Percentiles rank a stretch among this genome's conserved stretches.
Conservation (phyloP, 805 yeast genomes). For the Zygoascus ofunaensis region DNA sequence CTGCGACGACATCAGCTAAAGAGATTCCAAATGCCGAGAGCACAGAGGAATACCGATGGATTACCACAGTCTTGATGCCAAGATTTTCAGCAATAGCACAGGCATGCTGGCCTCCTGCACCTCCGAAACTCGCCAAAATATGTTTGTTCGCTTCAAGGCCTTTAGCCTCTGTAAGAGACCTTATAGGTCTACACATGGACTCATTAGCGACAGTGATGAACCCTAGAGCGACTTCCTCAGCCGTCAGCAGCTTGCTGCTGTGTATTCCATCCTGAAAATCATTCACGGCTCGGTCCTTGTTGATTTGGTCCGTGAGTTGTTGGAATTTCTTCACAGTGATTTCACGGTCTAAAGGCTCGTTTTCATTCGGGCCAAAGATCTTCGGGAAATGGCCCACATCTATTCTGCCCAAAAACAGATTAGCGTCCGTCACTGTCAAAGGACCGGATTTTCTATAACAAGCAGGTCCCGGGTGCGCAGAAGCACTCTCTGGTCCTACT, state of each 20-base stretch:
- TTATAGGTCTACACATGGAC: conserved; percentile 83
- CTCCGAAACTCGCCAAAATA: conserved; percentile 76
- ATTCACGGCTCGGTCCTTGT: conserved; percentile 37
- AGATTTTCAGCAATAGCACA: conserved; percentile 62
- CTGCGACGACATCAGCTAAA: conserved; percentile 76
- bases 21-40: conserved; percentile 85
- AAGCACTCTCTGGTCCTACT: conserved; percentile 83
- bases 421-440: conserved; percentile 78
- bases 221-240: conserved; percentile 70
- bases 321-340: conserved; percentile 42
- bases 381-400: conserved; percentile 69
- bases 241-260: conserved; percentile 33
- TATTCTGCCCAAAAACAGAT: conserved; percentile 60
- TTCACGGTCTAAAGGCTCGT: conserved; percentile 56
- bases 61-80: conserved; percentile 58
- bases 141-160: conserved; percentile 63
- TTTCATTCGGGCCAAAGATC: conserved; percentile 74
- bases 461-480: conserved; percentile 86
- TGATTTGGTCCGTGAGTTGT: conserved; percentile 48
- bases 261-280: too few relatives aligned
- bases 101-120: conserved; percentile 92
- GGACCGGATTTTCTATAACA: conserved; percentile 82
- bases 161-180: conserved; percentile 76
- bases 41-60: conserved; percentile 75
- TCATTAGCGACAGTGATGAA: conserved; percentile 78